Conservation (phyloP, 163 green algal genomes). For the Dunaliella salina region DNA sequence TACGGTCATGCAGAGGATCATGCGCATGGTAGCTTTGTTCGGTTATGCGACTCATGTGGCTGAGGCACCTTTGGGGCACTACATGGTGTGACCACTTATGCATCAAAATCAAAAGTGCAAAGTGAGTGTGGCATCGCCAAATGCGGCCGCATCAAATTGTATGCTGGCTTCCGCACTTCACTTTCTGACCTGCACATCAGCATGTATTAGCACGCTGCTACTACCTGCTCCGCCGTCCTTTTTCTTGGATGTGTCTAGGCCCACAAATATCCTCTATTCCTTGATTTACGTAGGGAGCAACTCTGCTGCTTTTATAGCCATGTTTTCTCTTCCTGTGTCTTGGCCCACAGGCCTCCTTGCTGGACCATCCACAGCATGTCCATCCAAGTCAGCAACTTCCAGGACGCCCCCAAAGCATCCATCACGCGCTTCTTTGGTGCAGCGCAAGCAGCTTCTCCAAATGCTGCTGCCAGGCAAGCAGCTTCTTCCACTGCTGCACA, state of each 20-base stretch:
- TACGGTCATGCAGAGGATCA: no score
- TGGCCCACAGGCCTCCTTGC: neutral
- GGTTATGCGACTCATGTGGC: no score
- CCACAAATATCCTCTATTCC: neutral
- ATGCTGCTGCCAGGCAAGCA: no score
- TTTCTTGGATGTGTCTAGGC: neutral
- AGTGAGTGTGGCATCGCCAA: no score
- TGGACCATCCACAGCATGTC: neutral
- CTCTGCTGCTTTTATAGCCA: neutral
- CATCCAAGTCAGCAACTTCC: neutral
- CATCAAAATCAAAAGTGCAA: no score
- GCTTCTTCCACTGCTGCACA: no score
- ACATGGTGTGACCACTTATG: no score
- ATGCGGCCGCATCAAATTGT: no score
- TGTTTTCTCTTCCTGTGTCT: neutral
- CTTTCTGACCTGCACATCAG: neutral
- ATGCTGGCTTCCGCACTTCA: no score
- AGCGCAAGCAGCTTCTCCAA: neutral
- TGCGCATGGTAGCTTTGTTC: no score
- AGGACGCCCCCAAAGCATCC: neutral
- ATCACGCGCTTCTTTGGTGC: neutral
- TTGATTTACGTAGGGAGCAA: neutral
- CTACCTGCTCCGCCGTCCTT: neutral
- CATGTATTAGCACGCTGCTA: neutral
- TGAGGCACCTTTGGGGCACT: no score